phyloP scores from a whole-genome alignment of 805 yeast species.

The Limtongozyma cylindracea region DNA sequence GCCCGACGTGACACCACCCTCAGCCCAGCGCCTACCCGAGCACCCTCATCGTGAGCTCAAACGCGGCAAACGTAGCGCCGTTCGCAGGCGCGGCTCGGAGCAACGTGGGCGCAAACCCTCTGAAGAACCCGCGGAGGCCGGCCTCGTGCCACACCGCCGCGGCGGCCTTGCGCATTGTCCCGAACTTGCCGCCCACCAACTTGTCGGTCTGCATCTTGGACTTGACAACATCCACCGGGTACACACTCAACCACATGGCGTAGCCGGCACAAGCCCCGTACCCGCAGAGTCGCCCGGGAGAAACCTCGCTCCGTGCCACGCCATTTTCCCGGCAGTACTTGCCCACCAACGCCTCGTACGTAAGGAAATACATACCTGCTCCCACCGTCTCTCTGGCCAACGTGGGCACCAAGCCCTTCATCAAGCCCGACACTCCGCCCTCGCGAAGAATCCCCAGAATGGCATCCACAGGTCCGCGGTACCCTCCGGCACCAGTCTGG shows the following conservation, averaged over 20 bases:
- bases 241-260: conserved; percentile 61
- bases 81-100: conserved; percentile 96
- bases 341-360: conserved; percentile 74
- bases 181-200: too few relatives aligned
- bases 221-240: conserved; percentile 83
- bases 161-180: conserved; percentile 38
- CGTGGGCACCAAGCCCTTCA: conserved; percentile 69
- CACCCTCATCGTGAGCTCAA: conserved; percentile 68
- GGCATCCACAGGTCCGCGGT: conserved; percentile 55
- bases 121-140: conserved; percentile 62
- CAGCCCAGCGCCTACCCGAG: too few relatives aligned
- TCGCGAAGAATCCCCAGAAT: conserved; percentile 25
- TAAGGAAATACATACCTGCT: conserved; percentile 66
- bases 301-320: conserved; percentile 44
- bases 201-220: conserved; percentile 58
- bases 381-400: conserved; percentile 70
- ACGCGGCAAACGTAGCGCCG: conserved; percentile 88
- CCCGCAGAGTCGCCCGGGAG: conserved; percentile 66
- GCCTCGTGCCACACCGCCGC: conserved; percentile 22
- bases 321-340: conserved; percentile 17
- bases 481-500: conserved; percentile 57
- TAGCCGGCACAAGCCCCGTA: conserved; percentile 88
- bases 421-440: conserved; percentile 34
- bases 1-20: too few relatives aligned
- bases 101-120: conserved; percentile 82